Evolutionary conservation across 371 early-diverging fungal genomes (phyloP).

Genomic region (Apophysomyces elegans): DNA sequence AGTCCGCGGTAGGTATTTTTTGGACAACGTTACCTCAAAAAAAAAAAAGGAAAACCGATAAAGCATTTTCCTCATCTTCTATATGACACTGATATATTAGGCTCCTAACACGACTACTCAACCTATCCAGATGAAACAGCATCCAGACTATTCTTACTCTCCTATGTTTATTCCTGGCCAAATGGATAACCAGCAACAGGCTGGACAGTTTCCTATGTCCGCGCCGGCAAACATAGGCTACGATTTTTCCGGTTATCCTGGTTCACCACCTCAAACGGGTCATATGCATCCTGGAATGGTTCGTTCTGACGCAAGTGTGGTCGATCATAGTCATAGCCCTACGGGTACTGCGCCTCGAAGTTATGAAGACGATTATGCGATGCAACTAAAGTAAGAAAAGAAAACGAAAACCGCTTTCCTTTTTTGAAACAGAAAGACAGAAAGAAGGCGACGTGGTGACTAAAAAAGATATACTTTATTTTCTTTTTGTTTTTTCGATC

Average conservation of each 20-base stretch:
- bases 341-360: conserved; percentile 22
- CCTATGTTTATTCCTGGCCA: conserved; percentile 9
- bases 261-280: conserved; percentile 2
- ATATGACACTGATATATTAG: neutral
- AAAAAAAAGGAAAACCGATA: too few relatives aligned
- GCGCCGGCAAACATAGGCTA: conserved; percentile 52
- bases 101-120: conserved; percentile 2
- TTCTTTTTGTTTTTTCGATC: neutral
- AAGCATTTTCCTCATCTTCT: too few relatives aligned
- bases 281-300: conserved; percentile 18
- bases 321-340: conserved; percentile 10
- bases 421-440: neutral
- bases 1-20: neutral
- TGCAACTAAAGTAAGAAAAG: conserved; percentile 48
- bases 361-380: conserved; percentile 46
- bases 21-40: neutral
- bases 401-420: neutral
- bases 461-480: neutral
- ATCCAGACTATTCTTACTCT: conserved; percentile 13
- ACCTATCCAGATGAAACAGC: conserved; percentile 17
- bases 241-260: conserved; percentile 22
- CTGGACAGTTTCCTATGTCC: conserved; percentile 37
- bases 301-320: conserved; percentile 15
- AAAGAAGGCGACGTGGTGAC: neutral
- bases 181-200: neutral